Conservation (phyloP, 257 asterid genomes). For the Forsythia viridissima region DNA sequence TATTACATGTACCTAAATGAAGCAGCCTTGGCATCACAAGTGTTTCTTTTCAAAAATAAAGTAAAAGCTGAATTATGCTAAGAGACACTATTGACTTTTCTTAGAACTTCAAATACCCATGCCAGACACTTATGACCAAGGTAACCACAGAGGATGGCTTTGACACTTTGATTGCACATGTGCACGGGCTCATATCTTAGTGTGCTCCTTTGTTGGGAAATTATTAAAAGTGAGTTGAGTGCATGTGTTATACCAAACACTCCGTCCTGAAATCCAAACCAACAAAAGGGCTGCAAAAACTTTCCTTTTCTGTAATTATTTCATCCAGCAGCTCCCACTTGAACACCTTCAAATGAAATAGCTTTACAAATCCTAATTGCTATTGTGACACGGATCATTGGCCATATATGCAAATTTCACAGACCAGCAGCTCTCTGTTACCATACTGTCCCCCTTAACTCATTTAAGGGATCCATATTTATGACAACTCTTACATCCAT, state of each 20-base stretch:
- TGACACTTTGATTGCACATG: neutral
- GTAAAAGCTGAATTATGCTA: neutral
- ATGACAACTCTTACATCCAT: neutral
- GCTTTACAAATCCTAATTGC: slow-evolving; percentile 1
- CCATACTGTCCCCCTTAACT: neutral
- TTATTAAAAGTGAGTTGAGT: neutral
- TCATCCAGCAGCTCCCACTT: slow-evolving; percentile 10
- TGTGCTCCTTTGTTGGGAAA: neutral
- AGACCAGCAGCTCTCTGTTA: neutral
- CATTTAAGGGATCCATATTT: neutral
- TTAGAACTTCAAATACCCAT: neutral
- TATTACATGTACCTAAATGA: slow-evolving; percentile 78
- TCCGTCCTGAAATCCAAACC: neutral
- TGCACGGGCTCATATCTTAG: neutral
- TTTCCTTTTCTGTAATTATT: neutral
- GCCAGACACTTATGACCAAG: neutral
- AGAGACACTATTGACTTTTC: neutral
- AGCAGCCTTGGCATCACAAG: slow-evolving; percentile 18
- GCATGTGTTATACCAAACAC: neutral
- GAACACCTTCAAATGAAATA: slow-evolving; percentile 9
- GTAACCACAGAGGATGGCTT: neutral
- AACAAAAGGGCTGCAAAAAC: neutral
- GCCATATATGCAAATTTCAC: neutral
- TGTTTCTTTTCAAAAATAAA: neutral
- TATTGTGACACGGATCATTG: neutral